These are phyloP conservation scores for Triticum turgidum DNA, from an alignment of 176 grass and related monocot genomes.

Conservation along the genomic window DNA sequence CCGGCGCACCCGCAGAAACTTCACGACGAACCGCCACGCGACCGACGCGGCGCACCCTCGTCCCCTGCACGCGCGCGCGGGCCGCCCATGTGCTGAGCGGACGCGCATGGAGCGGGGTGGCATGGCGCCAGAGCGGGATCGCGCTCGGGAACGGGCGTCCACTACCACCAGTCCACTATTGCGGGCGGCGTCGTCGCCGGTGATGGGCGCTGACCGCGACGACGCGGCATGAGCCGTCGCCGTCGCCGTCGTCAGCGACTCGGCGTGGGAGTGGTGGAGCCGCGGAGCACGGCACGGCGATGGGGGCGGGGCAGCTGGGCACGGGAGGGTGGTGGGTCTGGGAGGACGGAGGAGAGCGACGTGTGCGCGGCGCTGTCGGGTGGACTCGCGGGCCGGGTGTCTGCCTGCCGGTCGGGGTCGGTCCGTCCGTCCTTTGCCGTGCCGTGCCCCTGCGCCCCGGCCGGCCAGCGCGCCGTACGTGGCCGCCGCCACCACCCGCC, in stretches of 20 bases:
- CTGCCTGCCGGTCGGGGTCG: background rate
- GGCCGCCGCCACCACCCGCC: background rate
- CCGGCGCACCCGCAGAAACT: background rate
- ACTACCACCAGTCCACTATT: background rate
- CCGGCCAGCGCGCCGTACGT: background rate
- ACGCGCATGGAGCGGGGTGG: background rate
- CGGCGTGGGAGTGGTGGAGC: background rate
- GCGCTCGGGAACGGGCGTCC: background rate
- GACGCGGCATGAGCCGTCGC: background rate
- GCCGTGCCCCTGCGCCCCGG: constrained; percentile 7
- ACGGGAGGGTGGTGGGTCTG: background rate
- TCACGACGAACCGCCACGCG: background rate
- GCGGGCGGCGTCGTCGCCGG: background rate
- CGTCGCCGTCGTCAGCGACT: background rate
- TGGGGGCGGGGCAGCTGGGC: no score
- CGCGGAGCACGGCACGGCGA: constrained; percentile 6
- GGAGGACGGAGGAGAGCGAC: background rate
- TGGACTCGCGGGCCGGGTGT: constrained; percentile 19
- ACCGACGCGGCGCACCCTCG: background rate
- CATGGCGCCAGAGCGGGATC: background rate
- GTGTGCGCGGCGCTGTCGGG: constrained; percentile 30
- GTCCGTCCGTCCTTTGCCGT: background rate
- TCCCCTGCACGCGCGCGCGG: background rate
- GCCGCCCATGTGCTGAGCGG: background rate
- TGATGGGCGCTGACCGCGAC: background rate